Conservation (phyloP, 495 filamentous ascomycete genomes). For the Astrocystis sublimbata region DNA sequence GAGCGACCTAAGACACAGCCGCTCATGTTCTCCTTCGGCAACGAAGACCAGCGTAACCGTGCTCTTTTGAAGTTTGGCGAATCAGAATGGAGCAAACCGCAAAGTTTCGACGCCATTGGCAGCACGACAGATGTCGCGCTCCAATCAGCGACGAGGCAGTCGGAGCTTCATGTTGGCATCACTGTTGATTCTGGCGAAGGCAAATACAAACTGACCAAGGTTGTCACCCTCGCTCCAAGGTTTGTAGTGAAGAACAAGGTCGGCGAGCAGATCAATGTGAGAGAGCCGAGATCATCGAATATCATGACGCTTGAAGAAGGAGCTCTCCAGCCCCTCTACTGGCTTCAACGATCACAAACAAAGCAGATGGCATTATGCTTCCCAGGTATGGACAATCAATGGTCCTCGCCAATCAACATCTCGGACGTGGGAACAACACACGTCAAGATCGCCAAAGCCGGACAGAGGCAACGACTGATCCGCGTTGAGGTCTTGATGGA, state of each 20-base stretch:
- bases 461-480: slow-evolving; percentile 85
- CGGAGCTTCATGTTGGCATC: slow-evolving; percentile 87
- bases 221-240: slow-evolving; percentile 88
- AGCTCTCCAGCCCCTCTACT: slow-evolving; percentile 80
- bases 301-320: slow-evolving; percentile 73
- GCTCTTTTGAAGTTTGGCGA: slow-evolving; percentile 83
- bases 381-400: slow-evolving; percentile 93
- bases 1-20: slow-evolving; percentile 70
- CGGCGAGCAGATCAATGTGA: slow-evolving; percentile 80
- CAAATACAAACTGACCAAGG: slow-evolving; percentile 96
- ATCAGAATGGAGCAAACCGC: slow-evolving; percentile 92
- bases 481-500: slow-evolving; percentile 89
- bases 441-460: slow-evolving; percentile 87
- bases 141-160: slow-evolving; percentile 65
- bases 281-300: slow-evolving; percentile 84
- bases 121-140: slow-evolving; percentile 84
- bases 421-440: slow-evolving; percentile 88
- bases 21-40: slow-evolving; percentile 92
- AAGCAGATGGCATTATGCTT: slow-evolving; percentile 94
- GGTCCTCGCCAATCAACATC: slow-evolving; percentile 97
- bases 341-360: slow-evolving; percentile 70
- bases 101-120: slow-evolving; percentile 98
- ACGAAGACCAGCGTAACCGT: slow-evolving; percentile 85
- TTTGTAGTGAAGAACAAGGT: slow-evolving; percentile 95
- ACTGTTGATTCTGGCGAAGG: slow-evolving; percentile 88